These are phyloP conservation scores for Dactylonectria estremocensis DNA, from an alignment of 2,329 filamentous ascomycete species.

Conservation along the genomic window DNA sequence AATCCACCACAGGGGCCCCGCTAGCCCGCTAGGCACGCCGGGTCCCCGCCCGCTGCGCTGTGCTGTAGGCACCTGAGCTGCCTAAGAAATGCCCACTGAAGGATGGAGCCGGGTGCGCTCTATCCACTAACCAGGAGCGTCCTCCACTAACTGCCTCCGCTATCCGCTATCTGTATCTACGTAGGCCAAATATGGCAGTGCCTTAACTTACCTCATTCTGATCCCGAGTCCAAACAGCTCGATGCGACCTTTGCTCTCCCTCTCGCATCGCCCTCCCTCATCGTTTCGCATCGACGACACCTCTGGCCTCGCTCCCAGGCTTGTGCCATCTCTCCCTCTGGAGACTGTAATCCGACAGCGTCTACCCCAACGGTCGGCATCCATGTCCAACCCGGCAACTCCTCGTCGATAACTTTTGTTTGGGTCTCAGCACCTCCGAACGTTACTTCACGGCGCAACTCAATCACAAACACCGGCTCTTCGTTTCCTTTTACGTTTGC, in stretches of 20 bases:
- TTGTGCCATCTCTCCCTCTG: slow-evolving; percentile 19
- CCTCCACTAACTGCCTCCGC: background rate
- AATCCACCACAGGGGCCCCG: background rate
- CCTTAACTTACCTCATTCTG: slow-evolving; percentile 1
- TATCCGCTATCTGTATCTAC: slow-evolving; percentile 14
- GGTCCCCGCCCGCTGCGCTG: slow-evolving; percentile 16
- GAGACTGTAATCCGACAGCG: slow-evolving; percentile 23
- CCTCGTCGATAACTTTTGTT: slow-evolving; percentile 34
- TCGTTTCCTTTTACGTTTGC: background rate
- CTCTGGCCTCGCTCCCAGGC: slow-evolving; percentile 8
- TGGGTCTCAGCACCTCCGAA: slow-evolving; percentile 18
- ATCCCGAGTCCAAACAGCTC: slow-evolving; percentile 13
- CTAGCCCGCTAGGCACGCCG: slow-evolving; percentile 7
- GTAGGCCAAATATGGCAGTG: slow-evolving; percentile 29
- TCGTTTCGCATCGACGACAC: slow-evolving; percentile 11
- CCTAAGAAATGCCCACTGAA: slow-evolving; percentile 27
- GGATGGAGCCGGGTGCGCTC: slow-evolving; percentile 4
- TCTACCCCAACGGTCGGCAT: slow-evolving; percentile 23
- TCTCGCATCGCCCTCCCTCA: slow-evolving; percentile 9
- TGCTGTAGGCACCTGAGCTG: slow-evolving; percentile 15
- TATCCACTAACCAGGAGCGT: background rate
- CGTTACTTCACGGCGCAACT: slow-evolving; percentile 39
- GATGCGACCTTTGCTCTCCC: slow-evolving; percentile 20
- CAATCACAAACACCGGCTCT: slow-evolving; percentile 21
- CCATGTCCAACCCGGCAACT: slow-evolving; percentile 33